These are phyloP conservation scores for Arthrobotrys iridis DNA, from an alignment of 2,329 filamentous ascomycete genomes.

Conservation along the genomic window DNA sequence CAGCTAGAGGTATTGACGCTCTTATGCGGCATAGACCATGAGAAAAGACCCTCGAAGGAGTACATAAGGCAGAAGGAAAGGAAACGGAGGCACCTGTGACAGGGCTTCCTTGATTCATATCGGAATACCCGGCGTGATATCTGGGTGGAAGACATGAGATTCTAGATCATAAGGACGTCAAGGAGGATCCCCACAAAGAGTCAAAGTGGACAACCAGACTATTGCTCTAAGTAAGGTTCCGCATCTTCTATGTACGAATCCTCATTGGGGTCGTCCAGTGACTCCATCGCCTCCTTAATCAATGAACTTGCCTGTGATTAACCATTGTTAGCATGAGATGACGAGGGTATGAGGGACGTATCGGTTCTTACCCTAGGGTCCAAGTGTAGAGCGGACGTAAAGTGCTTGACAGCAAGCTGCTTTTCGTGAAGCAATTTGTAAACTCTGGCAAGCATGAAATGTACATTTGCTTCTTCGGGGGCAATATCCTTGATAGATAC, in stretches of 20 bases:
- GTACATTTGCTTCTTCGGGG: slow-evolving; percentile 93
- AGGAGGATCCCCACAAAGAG: not conserved
- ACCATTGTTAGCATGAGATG: not conserved
- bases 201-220: not conserved
- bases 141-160: not conserved
- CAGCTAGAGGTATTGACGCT: not conserved
- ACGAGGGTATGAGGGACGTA: slow-evolving; percentile 25
- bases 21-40: not conserved
- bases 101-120: slow-evolving; percentile 14
- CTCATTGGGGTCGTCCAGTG: slow-evolving; percentile 80
- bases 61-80: not conserved
- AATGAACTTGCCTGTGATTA: slow-evolving; percentile 78
- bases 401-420: slow-evolving; percentile 86
- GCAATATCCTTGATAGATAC: slow-evolving; percentile 89
- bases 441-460: slow-evolving; percentile 89
- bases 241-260: slow-evolving; percentile 61
- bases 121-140: not conserved
- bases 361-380: slow-evolving; percentile 84
- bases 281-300: slow-evolving; percentile 97
- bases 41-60: not conserved
- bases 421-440: slow-evolving; percentile 78
- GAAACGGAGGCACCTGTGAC: not conserved
- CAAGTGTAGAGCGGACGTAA: slow-evolving; percentile 92
- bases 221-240: slow-evolving; percentile 50
- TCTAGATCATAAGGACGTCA: not conserved